A percentile compares a stretch with the other conserved stretches of the same genome.
Conservation (phyloP, 768 basidiomycete genomes). For the Phlegmacium glaucopus region DNA sequence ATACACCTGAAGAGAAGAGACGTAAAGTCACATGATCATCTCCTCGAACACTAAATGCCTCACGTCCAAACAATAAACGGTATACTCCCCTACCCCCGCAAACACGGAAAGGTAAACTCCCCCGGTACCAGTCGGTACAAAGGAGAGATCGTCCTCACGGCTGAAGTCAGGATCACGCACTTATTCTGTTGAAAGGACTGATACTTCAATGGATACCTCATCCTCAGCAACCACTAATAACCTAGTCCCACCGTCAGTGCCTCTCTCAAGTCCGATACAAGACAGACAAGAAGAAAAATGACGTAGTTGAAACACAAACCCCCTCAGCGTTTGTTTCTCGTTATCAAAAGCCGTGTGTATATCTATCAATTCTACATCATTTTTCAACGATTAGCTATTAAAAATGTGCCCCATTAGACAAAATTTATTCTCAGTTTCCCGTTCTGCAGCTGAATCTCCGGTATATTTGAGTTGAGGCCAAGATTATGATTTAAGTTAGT, state of each 20-base stretch:
- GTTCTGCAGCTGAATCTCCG: too few relatives aligned
- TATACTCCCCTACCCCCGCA: slow-evolving; percentile 8
- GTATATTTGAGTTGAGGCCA: too few relatives aligned
- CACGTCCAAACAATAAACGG: slow-evolving; percentile 8
- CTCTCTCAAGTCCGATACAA: slow-evolving; percentile 1
- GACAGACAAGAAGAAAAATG: not conserved
- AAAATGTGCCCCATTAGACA: too few relatives aligned
- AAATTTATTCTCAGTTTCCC: too few relatives aligned
- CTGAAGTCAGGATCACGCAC: not conserved
- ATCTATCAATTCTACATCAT: slow-evolving; percentile 6
- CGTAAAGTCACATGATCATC: slow-evolving; percentile 25
- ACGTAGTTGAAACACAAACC: not conserved
- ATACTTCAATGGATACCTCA: not conserved
- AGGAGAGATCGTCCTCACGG: slow-evolving; percentile 1
- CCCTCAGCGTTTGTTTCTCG: too few relatives aligned
- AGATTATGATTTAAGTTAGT: too few relatives aligned
- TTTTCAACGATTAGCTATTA: not conserved
- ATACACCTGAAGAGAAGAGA: slow-evolving; percentile 27
- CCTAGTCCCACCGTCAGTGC: not conserved
- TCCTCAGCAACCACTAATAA: slow-evolving; percentile 4
- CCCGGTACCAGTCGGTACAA: not conserved
- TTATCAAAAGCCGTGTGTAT: slow-evolving; percentile 8
- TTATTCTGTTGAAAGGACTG: slow-evolving; percentile 1
- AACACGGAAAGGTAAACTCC: slow-evolving; percentile 3
- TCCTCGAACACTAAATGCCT: slow-evolving; percentile 1